Conservation (phyloP, 441 rosid genomes). For the Erodium texanum region DNA sequence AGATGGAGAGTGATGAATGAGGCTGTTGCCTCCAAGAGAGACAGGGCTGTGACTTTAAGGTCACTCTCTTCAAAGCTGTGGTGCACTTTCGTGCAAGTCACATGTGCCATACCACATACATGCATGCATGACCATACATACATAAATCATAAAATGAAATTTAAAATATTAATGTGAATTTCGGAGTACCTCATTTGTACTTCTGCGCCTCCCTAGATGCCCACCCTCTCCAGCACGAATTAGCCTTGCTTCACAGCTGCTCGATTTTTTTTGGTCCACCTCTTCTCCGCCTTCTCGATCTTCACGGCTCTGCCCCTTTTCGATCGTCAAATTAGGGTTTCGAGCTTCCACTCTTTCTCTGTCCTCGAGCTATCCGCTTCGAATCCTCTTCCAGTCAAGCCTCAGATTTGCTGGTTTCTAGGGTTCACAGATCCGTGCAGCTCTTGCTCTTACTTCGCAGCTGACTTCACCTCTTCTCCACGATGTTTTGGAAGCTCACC, state of each 20-base stretch:
- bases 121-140: background rate
- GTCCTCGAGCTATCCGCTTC: background rate
- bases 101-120: background rate
- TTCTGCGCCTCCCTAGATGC: constrained; percentile 3
- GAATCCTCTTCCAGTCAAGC: background rate
- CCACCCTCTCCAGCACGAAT: background rate
- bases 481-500: constrained; percentile 7
- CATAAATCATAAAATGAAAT: background rate
- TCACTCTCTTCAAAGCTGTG: background rate
- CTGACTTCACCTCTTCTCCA: background rate
- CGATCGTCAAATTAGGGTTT: constrained; percentile 8
- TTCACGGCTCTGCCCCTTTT: constrained; percentile 5
- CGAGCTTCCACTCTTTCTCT: background rate
- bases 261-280: background rate
- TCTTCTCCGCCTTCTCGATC: constrained; percentile 1
- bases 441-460: background rate
- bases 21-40: background rate
- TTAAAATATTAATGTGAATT: background rate
- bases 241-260: background rate
- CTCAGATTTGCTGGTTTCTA: constrained; percentile 4
- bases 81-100: constrained; percentile 1
- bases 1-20: background rate
- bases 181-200: constrained; percentile 1
- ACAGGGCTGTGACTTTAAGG: background rate
- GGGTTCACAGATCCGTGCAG: constrained; percentile 6